Evolutionary conservation across 2,329 filamentous ascomycete species (phyloP).

Genomic region (Nigrograna mackinnonii): DNA sequence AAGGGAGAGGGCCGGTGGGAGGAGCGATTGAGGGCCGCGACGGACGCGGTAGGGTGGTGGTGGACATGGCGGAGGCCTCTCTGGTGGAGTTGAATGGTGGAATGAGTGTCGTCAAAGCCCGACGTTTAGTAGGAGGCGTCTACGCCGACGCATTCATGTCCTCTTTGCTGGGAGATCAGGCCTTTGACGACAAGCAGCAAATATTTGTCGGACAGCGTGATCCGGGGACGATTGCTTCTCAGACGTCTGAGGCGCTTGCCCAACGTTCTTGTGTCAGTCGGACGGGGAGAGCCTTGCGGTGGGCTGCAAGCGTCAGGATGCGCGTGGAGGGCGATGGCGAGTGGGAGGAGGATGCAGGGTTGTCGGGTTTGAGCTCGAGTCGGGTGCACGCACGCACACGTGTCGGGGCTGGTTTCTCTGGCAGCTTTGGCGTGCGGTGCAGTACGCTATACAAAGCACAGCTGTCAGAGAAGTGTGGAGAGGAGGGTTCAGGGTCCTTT

Average conservation of each 20-base stretch:
- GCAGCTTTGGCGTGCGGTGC: no score
- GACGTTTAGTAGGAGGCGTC: conserved; percentile 17
- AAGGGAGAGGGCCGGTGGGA: conserved; percentile 72
- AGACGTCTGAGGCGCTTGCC: conserved; percentile 11
- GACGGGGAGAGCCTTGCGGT: conserved; percentile 15
- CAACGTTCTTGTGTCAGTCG: conserved; percentile 16
- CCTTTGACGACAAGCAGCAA: no score
- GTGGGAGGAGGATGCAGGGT: conserved; percentile 8
- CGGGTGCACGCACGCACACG: conserved; percentile 8
- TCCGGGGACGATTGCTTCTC: conserved; percentile 7
- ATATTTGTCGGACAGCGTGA: conserved; percentile 3
- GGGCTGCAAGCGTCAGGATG: conserved; percentile 5
- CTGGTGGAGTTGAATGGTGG: no score
- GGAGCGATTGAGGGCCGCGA: conserved; percentile 66
- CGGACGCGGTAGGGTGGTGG: conserved; percentile 68
- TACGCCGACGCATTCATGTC: conserved; percentile 31
- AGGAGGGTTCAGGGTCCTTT: neutral
- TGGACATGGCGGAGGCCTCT: conserved; percentile 41
- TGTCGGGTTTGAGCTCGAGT: conserved; percentile 12
- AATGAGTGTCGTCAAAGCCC: conserved; percentile 14
- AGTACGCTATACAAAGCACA: no score
- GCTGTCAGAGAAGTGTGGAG: neutral
- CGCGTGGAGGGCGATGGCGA: neutral
- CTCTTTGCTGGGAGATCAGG: no score
- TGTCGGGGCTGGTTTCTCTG: no score